Evolutionary conservation across 2,329 filamentous ascomycete species (phyloP), one percentile per base, ranked within the genome.

Genomic region (Graphium sp.): DNA sequence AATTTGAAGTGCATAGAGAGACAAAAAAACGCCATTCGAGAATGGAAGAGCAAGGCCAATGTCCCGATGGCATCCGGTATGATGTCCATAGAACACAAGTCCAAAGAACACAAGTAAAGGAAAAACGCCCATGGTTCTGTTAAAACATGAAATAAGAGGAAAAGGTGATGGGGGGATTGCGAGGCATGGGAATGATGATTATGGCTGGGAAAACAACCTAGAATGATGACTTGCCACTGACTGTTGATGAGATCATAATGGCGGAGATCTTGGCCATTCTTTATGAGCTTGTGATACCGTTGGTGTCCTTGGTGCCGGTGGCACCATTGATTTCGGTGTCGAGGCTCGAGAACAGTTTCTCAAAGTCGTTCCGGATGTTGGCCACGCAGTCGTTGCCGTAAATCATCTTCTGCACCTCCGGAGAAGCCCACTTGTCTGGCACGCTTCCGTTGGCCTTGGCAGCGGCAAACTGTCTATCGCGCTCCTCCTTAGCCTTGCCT

Each of bases 371-470:
- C 29, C 50, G 46, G 1, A 68, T 58, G 32, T 68, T 60, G 40
- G 56, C 49, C 28, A 66, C 56, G 41, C 69, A 73, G 47, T 77
- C 71, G 41, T 72, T 59, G 8, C 63, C 61, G 47, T 77, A 77
- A 34, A 77, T 66, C 58, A 66, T 64, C 46, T 63, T 60, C 48
- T 78, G 73, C 23, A 77, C 68, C 40, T 77, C 72, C 7, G 71
- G 69, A 46, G 74, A 74, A 4, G 70, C 70, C 74, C 74, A 78
- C 52, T 75, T 77, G 49, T 78, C 73, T 3, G 70, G 70, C 34
- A 64, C 64, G 32, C 51, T 59, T 35, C 49, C 57, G 42, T 58
- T 62, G 37, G 50, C 58, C 38, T 54, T 58, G 35, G 65, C 54
- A 30, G 61, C 53, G 23, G 58, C 60, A 44, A 73, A 68, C 49